These are phyloP conservation scores for Sphagnum fallax DNA, from an alignment of 228 moss, liverwort and hornwort species.

Conservation along the genomic window DNA sequence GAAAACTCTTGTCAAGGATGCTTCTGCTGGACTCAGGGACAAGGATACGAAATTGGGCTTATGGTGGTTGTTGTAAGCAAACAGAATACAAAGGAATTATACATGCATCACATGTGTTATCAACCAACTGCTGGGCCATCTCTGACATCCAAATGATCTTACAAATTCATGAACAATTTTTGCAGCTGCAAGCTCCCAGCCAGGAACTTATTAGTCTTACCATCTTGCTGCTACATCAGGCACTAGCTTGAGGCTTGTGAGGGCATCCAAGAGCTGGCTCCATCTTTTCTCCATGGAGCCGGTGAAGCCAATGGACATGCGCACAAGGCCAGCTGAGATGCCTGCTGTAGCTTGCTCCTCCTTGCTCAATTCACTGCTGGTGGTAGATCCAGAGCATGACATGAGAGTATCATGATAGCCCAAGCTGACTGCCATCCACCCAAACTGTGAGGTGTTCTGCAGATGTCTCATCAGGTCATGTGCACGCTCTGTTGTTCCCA, in stretches of 20 bases:
- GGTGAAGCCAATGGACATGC: slow-evolving; percentile 63
- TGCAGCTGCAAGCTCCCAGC: not conserved
- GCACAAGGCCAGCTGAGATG: slow-evolving; percentile 47
- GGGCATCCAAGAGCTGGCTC: slow-evolving; percentile 51
- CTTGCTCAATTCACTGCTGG: slow-evolving; percentile 63
- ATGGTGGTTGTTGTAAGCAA: too few relatives aligned
- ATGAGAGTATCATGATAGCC: slow-evolving; percentile 68
- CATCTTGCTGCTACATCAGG: slow-evolving; percentile 7
- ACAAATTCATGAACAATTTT: too few relatives aligned
- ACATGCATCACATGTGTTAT: too few relatives aligned
- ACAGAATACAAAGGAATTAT: too few relatives aligned
- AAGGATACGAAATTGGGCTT: too few relatives aligned
- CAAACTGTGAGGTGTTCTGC: slow-evolving; percentile 49
- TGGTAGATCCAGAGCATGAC: slow-evolving; percentile 55
- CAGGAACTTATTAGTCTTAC: not conserved
- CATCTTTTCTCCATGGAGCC: slow-evolving; percentile 52
- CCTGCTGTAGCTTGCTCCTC: slow-evolving; percentile 43
- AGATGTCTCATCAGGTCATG: slow-evolving; percentile 47
- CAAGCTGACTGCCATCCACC: slow-evolving; percentile 54
- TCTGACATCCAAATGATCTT: too few relatives aligned
- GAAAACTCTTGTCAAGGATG: too few relatives aligned
- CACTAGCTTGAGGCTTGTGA: slow-evolving; percentile 33
- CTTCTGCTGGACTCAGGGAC: too few relatives aligned
- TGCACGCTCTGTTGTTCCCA: slow-evolving; percentile 33
- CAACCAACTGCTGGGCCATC: too few relatives aligned